A percentile compares a stretch with the other conserved stretches of the same genome.
Evolutionary conservation across 352 stramenopile species (phyloP).

Genomic region (Vaucheria bursata): DNA sequence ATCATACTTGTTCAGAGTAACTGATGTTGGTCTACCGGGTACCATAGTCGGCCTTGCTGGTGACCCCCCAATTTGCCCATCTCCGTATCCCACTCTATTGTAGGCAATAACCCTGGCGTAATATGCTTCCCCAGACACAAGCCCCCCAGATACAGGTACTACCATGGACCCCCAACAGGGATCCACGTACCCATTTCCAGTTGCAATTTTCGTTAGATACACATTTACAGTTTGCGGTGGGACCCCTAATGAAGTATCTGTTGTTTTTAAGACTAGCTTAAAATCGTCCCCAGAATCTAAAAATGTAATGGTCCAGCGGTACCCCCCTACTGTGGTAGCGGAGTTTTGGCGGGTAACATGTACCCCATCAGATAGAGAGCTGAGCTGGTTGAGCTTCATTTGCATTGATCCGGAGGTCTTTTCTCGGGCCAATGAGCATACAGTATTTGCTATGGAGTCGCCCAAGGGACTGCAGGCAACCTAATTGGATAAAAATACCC

Average conservation of each 20-base stretch:
- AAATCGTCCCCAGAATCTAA: conserved; percentile 68
- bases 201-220: conserved; percentile 24
- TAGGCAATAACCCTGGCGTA: conserved; percentile 81
- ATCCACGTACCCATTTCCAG: conserved; percentile 61
- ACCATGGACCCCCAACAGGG: conserved; percentile 67
- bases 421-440: too few relatives aligned
- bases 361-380: conserved; percentile 42
- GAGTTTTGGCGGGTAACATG: conserved; percentile 41
- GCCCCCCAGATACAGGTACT: conserved; percentile 59
- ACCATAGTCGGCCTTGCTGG: conserved; percentile 74
- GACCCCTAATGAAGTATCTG: conserved; percentile 10
- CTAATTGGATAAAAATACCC: too few relatives aligned
- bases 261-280: conserved; percentile 34
- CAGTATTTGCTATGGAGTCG: too few relatives aligned
- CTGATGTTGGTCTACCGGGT: conserved; percentile 64
- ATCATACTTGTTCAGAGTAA: conserved; percentile 70
- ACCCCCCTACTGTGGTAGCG: conserved; percentile 45
- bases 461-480: too few relatives aligned
- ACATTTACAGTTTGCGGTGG: too few relatives aligned
- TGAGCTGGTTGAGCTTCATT: conserved; percentile 44
- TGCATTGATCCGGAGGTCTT: conserved; percentile 50
- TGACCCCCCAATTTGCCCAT: conserved; percentile 51
- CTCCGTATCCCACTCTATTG: conserved; percentile 78
- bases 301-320: conserved; percentile 76
- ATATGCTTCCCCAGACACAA: conserved; percentile 83